Evolutionary conservation across 768 basidiomycete genomes (phyloP).

Genomic region (Tubosaeta brunneosetosa): DNA sequence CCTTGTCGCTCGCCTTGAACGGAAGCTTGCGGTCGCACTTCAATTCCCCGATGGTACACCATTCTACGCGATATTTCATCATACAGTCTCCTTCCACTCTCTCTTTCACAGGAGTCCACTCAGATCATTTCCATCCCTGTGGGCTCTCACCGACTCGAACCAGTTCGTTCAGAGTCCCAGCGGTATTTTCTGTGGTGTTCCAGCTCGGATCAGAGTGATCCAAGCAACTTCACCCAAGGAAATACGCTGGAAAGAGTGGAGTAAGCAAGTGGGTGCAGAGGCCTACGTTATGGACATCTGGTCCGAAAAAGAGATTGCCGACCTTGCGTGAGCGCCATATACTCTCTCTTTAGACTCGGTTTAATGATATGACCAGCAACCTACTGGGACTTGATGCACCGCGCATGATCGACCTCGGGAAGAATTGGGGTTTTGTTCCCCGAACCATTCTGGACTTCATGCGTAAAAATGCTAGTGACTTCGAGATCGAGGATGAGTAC

Average conservation of each 20-base stretch:
- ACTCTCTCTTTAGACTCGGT: not conserved
- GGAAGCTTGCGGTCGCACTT: not conserved
- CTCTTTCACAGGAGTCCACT: not conserved
- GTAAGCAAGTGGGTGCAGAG: not conserved
- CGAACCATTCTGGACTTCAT: no score
- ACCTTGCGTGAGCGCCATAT: not conserved
- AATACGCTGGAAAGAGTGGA: constrained; percentile 1
- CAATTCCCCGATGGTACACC: not conserved
- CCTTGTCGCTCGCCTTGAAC: not conserved
- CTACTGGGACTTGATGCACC: not conserved
- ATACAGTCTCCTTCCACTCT: not conserved
- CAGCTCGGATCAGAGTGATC: not conserved
- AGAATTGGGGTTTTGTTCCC: not conserved
- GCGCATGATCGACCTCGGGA: not conserved
- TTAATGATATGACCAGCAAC: not conserved
- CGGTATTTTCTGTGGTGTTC: not conserved
- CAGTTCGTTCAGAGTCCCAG: rapidly evolving
- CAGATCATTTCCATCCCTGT: not conserved
- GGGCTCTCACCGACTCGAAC: constrained; percentile 3
- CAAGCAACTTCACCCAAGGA: not conserved
- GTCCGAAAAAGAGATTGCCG: not conserved
- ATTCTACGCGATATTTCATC: not conserved
- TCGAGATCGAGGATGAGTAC: not conserved
- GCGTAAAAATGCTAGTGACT: no score
- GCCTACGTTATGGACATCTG: constrained; percentile 3